phyloP scores from a whole-genome alignment of 257 asterid genomes.

The Forsythia suspensa region DNA sequence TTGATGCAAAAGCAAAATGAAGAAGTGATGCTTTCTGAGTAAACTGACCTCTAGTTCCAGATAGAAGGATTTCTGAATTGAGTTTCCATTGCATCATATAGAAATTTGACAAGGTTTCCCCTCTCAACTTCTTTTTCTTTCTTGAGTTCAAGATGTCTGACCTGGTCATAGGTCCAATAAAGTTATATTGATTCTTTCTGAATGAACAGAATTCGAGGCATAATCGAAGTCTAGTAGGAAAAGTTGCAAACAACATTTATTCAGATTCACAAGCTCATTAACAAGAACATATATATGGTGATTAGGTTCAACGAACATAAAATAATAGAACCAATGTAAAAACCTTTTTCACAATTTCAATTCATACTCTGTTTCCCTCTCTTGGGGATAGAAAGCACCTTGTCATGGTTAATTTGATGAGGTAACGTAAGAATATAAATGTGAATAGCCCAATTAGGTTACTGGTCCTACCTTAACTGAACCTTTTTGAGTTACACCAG shows the following conservation, averaged over 20 bases:
- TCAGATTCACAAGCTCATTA: background rate
- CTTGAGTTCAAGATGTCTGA: constrained; percentile 92
- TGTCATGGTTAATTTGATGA: no score
- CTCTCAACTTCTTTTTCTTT: constrained; percentile 79
- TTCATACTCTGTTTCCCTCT: no score
- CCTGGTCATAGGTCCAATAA: constrained; percentile 45
- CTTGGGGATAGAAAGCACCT: no score
- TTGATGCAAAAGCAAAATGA: background rate
- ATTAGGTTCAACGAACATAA: background rate
- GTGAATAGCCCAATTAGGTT: constrained; percentile 10
- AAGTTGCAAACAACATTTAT: no score
- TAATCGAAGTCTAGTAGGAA: background rate
- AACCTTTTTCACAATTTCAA: no score
- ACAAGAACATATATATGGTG: background rate
- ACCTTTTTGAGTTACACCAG: constrained; percentile 76
- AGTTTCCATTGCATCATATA: constrained; percentile 72
- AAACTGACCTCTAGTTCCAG: constrained; percentile 57
- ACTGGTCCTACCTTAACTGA: constrained; percentile 70
- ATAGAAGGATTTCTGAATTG: constrained; percentile 88
- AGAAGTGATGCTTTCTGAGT: background rate
- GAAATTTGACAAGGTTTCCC: constrained; percentile 69
- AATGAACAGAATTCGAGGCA: background rate
- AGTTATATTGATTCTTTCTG: constrained; percentile 12
- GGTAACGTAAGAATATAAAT: background rate
- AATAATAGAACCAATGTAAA: no score